Conservation (phyloP, 1,139 yeast genomes). For the Candida labiduridarum region DNA sequence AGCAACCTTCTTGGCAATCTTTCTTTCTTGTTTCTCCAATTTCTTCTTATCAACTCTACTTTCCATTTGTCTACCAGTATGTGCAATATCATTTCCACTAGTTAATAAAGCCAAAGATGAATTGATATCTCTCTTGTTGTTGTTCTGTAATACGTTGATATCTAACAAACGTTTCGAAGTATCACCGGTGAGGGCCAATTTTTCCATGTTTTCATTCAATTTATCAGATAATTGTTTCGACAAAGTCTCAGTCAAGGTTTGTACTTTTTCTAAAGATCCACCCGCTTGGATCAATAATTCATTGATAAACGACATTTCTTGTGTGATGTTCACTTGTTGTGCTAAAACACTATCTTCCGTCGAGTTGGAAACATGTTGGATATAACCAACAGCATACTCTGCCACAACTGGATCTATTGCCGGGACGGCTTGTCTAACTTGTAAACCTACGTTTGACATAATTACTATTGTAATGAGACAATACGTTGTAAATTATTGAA, state of each 20-base stretch:
- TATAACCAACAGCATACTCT: slow-evolving; percentile 89
- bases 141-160: slow-evolving; percentile 58
- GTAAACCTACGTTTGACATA: slow-evolving; percentile 60
- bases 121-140: slow-evolving; percentile 73
- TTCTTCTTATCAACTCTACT: slow-evolving; percentile 95
- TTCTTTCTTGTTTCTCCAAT: slow-evolving; percentile 94
- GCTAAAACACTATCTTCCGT: slow-evolving; percentile 84
- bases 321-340: slow-evolving; percentile 64
- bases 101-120: slow-evolving; percentile 71
- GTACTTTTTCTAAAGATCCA: slow-evolving; percentile 60
- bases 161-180: slow-evolving; percentile 81
- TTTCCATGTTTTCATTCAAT: slow-evolving; percentile 70
- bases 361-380: slow-evolving; percentile 71
- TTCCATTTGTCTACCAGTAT: slow-evolving; percentile 89
- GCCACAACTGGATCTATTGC: slow-evolving; percentile 87
- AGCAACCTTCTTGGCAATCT: slow-evolving; percentile 95
- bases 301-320: slow-evolving; percentile 68
- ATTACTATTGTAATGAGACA: slow-evolving; percentile 2
- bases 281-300: slow-evolving; percentile 79
- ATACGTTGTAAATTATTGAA: background rate
- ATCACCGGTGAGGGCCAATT: slow-evolving; percentile 68
- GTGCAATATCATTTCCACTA: slow-evolving; percentile 83
- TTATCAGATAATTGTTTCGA: slow-evolving; percentile 54
- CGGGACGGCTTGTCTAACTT: slow-evolving; percentile 88
- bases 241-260: slow-evolving; percentile 47